phyloP scores from a whole-genome alignment of 2,329 filamentous ascomycete genomes.

The Elsinoe ampelina region DNA sequence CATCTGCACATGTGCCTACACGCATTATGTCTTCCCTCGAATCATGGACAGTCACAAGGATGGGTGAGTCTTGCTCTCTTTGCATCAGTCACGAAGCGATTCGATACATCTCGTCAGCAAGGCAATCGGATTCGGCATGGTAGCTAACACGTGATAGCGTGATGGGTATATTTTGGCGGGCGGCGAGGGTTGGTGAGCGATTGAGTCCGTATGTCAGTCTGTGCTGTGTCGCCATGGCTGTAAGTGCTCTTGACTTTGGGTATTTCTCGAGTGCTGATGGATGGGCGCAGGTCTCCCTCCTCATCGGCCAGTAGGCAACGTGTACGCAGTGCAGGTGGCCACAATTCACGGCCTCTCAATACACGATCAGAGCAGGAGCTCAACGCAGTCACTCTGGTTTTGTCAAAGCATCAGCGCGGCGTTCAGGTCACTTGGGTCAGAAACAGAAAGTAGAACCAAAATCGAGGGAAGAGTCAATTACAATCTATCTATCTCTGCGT shows the following conservation, averaged over 20 bases:
- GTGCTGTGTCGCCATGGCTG: constrained; percentile 89
- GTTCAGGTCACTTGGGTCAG: not conserved
- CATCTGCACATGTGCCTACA: constrained; percentile 92
- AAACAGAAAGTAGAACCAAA: not conserved
- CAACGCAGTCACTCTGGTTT: too few species aligned
- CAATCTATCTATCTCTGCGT: constrained; percentile 8
- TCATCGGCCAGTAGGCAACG: constrained; percentile 18
- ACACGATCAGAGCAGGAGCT: too few species aligned
- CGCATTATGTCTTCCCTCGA: constrained; percentile 78
- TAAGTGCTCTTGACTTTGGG: constrained; percentile 37
- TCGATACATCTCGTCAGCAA: not conserved
- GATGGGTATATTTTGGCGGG: constrained; percentile 91
- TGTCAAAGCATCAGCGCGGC: not conserved
- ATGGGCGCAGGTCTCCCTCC: constrained; percentile 19
- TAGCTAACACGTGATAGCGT: constrained; percentile 40
- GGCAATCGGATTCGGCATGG: not conserved
- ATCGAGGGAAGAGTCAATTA: constrained; percentile 7
- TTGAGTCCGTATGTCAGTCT: constrained; percentile 92
- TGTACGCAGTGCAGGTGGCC: too few species aligned
- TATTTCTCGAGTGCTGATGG: not conserved
- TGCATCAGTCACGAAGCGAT: not conserved
- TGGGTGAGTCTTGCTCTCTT: constrained; percentile 48
- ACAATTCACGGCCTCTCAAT: too few species aligned
- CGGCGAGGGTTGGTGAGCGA: constrained; percentile 81
- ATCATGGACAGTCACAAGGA: constrained; percentile 91